A percentile compares a stretch with the other conserved stretches of the same genome.
Evolutionary conservation across 768 basidiomycete species (phyloP).

Genomic region (Rhodosporidiobolus sp.): DNA sequence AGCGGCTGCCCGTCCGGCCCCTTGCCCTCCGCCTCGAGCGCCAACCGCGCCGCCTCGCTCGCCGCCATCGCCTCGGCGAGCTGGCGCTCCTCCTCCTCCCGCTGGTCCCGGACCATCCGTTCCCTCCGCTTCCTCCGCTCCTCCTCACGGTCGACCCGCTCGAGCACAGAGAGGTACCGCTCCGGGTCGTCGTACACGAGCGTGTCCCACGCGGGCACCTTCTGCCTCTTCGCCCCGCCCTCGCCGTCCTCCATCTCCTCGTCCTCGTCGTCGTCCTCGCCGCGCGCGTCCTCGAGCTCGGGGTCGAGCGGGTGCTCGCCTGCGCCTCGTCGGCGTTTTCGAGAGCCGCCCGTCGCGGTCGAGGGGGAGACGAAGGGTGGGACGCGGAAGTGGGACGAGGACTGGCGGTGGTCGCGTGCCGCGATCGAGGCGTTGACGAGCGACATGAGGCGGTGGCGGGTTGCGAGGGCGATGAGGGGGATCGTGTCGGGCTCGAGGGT

Average conservation of each 20-base stretch:
- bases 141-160: slow-evolving; percentile 77
- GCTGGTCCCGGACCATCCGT: slow-evolving; percentile 66
- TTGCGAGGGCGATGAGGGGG: slow-evolving; percentile 39
- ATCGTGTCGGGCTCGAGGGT: slow-evolving; percentile 50
- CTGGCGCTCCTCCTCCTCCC: slow-evolving; percentile 53
- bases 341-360: slow-evolving; percentile 61
- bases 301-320: slow-evolving; percentile 70
- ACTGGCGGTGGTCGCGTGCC: slow-evolving; percentile 40
- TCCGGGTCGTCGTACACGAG: slow-evolving; percentile 72
- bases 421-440: slow-evolving; percentile 34
- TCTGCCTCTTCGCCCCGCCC: slow-evolving; percentile 5
- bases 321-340: slow-evolving; percentile 28
- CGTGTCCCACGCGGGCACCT: slow-evolving; percentile 75
- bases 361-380: slow-evolving; percentile 55
- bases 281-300: slow-evolving; percentile 50
- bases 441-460: slow-evolving; percentile 54
- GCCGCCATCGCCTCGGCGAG: slow-evolving; percentile 46
- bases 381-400: slow-evolving; percentile 55
- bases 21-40: slow-evolving; percentile 12
- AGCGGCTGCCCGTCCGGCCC: slow-evolving; percentile 1
- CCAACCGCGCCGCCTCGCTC: slow-evolving; percentile 45
- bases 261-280: slow-evolving; percentile 74
- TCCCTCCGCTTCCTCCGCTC: slow-evolving; percentile 71
- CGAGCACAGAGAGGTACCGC: slow-evolving; percentile 71
- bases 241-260: slow-evolving; percentile 60